These are phyloP conservation scores for Arctium minus DNA, from an alignment of 129 eudicot genomes.

Conservation along the genomic window DNA sequence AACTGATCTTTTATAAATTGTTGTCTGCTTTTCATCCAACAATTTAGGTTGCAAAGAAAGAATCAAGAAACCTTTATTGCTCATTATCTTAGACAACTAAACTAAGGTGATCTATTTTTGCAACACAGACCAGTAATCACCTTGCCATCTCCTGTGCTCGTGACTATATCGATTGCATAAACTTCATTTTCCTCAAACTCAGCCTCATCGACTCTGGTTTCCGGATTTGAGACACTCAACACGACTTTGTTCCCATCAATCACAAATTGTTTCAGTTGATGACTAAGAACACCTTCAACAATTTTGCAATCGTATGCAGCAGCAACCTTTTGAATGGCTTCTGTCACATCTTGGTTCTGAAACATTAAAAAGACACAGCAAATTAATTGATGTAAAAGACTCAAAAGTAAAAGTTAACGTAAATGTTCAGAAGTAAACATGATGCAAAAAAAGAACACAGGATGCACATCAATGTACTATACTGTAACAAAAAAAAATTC, in stretches of 20 bases:
- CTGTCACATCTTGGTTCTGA: conserved; percentile 87
- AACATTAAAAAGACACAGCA: background rate
- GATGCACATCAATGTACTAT: too few relatives aligned
- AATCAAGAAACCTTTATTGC: background rate
- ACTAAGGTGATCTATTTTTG: background rate
- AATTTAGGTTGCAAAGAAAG: conserved; percentile 66
- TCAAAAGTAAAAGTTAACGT: background rate
- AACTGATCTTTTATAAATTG: conserved; percentile 90
- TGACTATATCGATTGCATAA: conserved; percentile 73
- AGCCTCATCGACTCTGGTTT: conserved; percentile 89
- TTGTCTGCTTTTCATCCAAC: conserved; percentile 94
- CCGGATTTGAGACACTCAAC: conserved; percentile 68
- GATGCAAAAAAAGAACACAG: background rate
- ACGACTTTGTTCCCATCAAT: conserved; percentile 97
- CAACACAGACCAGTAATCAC: conserved; percentile 20
- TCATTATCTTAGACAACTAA: background rate
- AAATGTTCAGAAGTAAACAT: background rate
- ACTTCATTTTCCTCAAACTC: conserved; percentile 97
- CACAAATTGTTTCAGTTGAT: conserved; percentile 87
- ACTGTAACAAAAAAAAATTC: too few relatives aligned
- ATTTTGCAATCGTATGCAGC: conserved; percentile 89
- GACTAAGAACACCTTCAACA: conserved; percentile 94
- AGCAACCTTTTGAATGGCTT: conserved; percentile 92
- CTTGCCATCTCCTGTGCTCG: conserved; percentile 98
- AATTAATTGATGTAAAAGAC: background rate